These are phyloP conservation scores for Blepharisma undulans DNA, from an alignment of 169 alveolate species.

Conservation along the genomic window DNA sequence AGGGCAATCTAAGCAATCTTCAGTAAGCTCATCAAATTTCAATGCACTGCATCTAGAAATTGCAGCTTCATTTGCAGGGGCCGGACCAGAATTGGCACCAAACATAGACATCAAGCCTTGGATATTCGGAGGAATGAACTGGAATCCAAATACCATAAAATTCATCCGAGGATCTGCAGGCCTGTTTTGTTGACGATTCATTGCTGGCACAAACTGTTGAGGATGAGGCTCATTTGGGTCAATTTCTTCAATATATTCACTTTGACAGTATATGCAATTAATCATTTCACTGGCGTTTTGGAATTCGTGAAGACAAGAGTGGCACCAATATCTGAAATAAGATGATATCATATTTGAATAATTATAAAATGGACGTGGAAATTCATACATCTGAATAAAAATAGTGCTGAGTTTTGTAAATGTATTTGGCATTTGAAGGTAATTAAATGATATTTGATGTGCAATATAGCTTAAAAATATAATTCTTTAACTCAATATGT, in stretches of 20 bases:
- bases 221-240: slow-evolving; percentile 22
- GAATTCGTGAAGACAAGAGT: background rate
- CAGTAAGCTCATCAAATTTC: background rate
- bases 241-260: background rate
- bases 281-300: background rate
- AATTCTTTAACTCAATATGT: no score
- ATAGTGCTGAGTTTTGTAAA: no score
- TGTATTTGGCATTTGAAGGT: no score
- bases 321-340: slow-evolving; percentile 14
- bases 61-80: background rate
- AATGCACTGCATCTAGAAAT: background rate
- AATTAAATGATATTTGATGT: no score
- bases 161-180: background rate
- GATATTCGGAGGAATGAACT: background rate
- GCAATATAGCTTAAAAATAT: no score
- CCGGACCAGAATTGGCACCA: background rate
- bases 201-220: slow-evolving; percentile 10
- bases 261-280: background rate
- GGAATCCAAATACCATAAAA: background rate
- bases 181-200: background rate
- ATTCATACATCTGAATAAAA: no score
- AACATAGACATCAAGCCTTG: background rate
- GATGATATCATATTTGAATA: background rate
- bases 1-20: background rate
- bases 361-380: background rate